Percentiles rank a stretch among this genome's conserved stretches.
Conservation (phyloP, 1,139 yeast genomes). For the Entelexis paramagnoliae region DNA sequence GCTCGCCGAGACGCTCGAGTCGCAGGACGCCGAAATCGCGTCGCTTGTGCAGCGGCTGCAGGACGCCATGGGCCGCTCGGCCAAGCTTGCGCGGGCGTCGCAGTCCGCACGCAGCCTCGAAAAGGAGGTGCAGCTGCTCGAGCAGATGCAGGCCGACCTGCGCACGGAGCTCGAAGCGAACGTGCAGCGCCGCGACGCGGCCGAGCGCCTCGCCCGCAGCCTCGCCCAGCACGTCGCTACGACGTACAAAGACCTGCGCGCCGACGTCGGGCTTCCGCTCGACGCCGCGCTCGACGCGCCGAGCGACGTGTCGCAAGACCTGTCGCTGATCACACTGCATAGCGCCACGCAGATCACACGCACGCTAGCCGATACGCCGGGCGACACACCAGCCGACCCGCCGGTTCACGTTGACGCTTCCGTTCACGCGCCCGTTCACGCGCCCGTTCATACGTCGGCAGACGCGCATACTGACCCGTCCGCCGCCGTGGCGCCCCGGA, state of each 20-base stretch:
- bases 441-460: too few relatives aligned
- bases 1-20: conserved; percentile 15
- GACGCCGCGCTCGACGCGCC: neutral
- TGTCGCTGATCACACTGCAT: neutral
- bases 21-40: conserved; percentile 18
- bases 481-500: too few relatives aligned
- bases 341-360: neutral
- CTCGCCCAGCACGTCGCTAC: conserved; percentile 12
- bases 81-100: conserved; percentile 17
- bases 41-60: conserved; percentile 13
- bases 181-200: conserved; percentile 14
- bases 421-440: neutral
- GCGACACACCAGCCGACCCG: too few relatives aligned
- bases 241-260: conserved; percentile 4
- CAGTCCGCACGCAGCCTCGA: conserved; percentile 21
- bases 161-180: conserved; percentile 18
- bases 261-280: conserved; percentile 1
- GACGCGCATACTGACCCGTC: too few relatives aligned
- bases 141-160: conserved; percentile 19
- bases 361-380: too few relatives aligned
- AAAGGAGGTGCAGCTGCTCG: conserved; percentile 22
- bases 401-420: too few relatives aligned
- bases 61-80: conserved; percentile 16
- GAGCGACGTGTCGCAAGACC: neutral
- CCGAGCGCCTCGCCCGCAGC: conserved; percentile 10